Conservation (phyloP, 169 alveolate genomes). For the Plasmodium sp. region DNA sequence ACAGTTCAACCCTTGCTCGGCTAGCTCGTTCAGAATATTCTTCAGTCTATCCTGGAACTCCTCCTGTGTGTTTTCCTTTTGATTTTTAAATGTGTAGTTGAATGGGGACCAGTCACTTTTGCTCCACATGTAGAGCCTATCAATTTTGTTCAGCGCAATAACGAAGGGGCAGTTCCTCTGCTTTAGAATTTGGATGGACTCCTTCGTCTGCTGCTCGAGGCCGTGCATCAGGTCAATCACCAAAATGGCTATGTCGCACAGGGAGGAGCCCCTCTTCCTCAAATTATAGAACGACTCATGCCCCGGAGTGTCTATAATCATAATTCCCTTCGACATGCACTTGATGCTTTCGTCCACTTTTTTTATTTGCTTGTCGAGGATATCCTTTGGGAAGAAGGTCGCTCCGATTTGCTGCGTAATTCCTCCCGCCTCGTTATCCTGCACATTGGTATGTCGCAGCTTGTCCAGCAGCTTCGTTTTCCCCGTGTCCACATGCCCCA, state of each 20-base stretch:
- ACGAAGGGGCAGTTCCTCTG: constrained; percentile 96
- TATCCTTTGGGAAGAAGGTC: constrained; percentile 98
- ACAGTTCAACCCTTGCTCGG: constrained; percentile 97
- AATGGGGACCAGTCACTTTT: constrained; percentile 92
- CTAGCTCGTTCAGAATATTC: constrained; percentile 88
- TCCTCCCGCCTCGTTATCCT: constrained; percentile 99
- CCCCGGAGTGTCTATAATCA: constrained; percentile 99
- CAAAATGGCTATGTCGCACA: constrained; percentile 98
- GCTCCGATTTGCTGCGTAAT: constrained; percentile 99
- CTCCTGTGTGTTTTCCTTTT: constrained; percentile 88
- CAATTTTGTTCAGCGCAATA: constrained; percentile 99
- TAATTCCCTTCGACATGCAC: constrained; percentile 88
- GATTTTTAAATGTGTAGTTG: constrained; percentile 87
- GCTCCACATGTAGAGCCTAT: constrained; percentile 97
- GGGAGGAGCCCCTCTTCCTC: constrained; percentile 98
- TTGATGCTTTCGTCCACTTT: constrained; percentile 76
- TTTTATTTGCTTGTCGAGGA: constrained; percentile 91
- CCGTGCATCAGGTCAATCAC: constrained; percentile 99
- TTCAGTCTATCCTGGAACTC: constrained; percentile 91
- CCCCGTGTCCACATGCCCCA: constrained; percentile 99
- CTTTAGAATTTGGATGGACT: constrained; percentile 93
- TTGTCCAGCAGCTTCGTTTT: constrained; percentile 99
- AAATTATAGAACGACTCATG: constrained; percentile 98
- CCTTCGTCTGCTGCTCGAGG: constrained; percentile 98
- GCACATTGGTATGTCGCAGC: constrained; percentile 98